Conservation (phyloP, 495 filamentous ascomycete species). For the Apiosordaria backusii region DNA sequence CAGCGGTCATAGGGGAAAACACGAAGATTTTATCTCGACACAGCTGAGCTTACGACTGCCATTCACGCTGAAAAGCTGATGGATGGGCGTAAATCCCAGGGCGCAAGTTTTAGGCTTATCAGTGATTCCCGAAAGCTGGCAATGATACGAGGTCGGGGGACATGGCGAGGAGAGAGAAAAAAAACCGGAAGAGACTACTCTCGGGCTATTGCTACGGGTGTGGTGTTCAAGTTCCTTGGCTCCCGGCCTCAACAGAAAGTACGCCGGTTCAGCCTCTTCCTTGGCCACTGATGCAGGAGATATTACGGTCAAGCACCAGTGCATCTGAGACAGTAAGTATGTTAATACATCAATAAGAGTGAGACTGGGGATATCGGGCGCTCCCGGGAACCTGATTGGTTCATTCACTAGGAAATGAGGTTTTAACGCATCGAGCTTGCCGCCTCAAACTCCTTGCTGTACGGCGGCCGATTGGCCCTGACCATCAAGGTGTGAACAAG, state of each 20-base stretch:
- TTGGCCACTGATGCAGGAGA: not conserved
- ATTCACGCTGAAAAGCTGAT: not conserved
- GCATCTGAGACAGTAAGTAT: not conserved
- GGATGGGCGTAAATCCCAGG: not conserved
- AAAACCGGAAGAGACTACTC: not conserved
- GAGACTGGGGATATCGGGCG: not conserved
- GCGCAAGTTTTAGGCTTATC: not conserved
- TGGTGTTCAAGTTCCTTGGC: not conserved
- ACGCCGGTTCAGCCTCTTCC: not conserved
- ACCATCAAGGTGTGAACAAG: not conserved
- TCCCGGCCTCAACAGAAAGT: not conserved
- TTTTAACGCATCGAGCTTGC: not conserved
- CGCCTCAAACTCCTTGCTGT: not conserved
- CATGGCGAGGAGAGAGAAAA: not conserved
- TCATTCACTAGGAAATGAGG: not conserved
- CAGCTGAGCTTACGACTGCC: not conserved
- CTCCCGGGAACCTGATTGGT: not conserved
- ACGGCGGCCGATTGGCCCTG: not conserved
- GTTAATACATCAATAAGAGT: not conserved
- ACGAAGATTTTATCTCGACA: too few relatives aligned
- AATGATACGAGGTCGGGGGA: not conserved
- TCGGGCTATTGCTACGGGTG: not conserved
- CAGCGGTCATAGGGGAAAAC: too few relatives aligned
- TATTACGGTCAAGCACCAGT: not conserved
- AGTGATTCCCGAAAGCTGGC: not conserved